phyloP scores from a whole-genome alignment of 169 alveolate genomes.

The Plasmodium falciparum region DNA sequence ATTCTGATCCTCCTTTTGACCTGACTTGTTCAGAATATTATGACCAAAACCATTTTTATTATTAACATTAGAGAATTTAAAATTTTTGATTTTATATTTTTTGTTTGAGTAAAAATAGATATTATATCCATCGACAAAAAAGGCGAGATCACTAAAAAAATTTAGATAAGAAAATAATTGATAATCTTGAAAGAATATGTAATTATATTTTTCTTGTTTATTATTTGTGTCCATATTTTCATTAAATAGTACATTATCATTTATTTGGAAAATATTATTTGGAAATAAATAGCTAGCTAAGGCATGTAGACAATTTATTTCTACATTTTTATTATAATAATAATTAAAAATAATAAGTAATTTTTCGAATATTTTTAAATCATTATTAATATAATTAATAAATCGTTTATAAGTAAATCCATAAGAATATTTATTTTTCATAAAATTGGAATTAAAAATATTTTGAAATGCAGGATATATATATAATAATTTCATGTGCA shows the following conservation, averaged over 20 bases:
- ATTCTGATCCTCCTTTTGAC: not conserved
- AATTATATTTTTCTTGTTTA: not conserved
- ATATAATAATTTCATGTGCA: constrained; percentile 7
- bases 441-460: not conserved
- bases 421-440: constrained; percentile 33
- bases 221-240: not conserved
- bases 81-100: not conserved
- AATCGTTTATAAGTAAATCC: constrained; percentile 56
- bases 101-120: constrained; percentile 38
- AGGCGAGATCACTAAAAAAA: constrained; percentile 25
- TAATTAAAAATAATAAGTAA: constrained; percentile 11
- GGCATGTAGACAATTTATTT: constrained; percentile 43
- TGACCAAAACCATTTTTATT: no score
- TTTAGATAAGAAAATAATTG: constrained; percentile 27
- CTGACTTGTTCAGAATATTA: not conserved
- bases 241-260: constrained; percentile 33
- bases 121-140: constrained; percentile 51
- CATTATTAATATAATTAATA: constrained; percentile 47
- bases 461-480: not conserved
- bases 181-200: constrained; percentile 15
- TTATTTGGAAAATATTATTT: constrained; percentile 20
- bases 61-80: not conserved
- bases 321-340: constrained; percentile 30
- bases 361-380: constrained; percentile 41
- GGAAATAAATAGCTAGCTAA: constrained; percentile 70